Conservation (phyloP, 208 protist genomes). For the Acanthamoeba triangularis region DNA sequence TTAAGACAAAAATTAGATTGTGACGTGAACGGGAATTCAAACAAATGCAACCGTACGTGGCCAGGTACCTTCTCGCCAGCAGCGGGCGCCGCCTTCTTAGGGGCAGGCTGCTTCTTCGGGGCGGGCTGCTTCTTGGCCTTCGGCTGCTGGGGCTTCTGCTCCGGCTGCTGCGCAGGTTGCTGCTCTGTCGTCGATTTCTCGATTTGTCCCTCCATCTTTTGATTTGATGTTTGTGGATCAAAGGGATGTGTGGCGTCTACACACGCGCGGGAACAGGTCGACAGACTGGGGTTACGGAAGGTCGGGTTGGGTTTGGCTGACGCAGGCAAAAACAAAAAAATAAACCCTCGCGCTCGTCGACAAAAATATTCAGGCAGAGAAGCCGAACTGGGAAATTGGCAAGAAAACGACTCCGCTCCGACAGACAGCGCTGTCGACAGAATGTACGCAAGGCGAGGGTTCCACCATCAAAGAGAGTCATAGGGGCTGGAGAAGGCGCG, state of each 20-base stretch:
- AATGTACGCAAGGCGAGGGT: no score
- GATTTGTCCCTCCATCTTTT: neutral
- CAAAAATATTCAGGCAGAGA: no score
- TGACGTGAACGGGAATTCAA: neutral
- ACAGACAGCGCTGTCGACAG: no score
- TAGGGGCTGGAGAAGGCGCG: neutral
- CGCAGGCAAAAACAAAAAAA: no score
- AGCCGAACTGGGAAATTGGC: no score
- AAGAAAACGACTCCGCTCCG: no score
- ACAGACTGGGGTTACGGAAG: no score
- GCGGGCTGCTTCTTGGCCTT: slow-evolving; percentile 34
- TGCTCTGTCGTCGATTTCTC: neutral
- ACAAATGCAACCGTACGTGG: neutral
- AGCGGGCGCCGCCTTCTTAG: neutral
- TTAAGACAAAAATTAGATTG: neutral
- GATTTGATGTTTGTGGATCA: no score
- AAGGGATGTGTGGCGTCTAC: no score
- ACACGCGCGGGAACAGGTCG: no score
- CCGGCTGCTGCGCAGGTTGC: neutral
- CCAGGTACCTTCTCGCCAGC: neutral
- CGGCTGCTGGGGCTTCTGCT: neutral
- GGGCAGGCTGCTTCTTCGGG: slow-evolving; percentile 32
- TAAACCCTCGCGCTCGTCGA: no score
- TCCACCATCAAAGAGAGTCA: neutral
- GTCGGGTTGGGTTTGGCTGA: no score